Conservation (phyloP, 495 filamentous ascomycete genomes). For the Penicillium dipodomyicola region DNA sequence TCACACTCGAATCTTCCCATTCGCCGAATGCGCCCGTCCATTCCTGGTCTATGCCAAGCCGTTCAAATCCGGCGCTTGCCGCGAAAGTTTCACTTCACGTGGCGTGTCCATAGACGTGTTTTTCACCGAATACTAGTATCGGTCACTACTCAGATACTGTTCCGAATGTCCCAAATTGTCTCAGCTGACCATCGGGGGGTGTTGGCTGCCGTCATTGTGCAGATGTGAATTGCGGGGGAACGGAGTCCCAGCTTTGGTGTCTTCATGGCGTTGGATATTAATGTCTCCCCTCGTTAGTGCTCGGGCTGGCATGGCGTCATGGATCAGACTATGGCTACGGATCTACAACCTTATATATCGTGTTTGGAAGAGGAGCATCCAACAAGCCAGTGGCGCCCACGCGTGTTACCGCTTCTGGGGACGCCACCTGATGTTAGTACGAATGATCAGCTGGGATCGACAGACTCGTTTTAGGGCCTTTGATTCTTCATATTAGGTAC, state of each 20-base stretch:
- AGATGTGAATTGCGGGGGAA: constrained; percentile 7
- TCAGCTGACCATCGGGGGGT: constrained; percentile 5
- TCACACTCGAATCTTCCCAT: neutral
- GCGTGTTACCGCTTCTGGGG: neutral
- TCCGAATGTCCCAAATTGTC: neutral
- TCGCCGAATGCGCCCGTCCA: constrained; percentile 6
- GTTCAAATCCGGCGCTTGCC: neutral
- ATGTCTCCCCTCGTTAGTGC: neutral
- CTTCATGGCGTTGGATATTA: neutral
- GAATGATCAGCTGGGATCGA: neutral
- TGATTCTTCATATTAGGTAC: neutral
- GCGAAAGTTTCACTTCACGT: constrained; percentile 4
- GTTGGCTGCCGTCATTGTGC: constrained; percentile 14
- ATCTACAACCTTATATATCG: neutral
- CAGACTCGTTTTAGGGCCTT: neutral
- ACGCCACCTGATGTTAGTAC: neutral
- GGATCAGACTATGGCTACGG: neutral
- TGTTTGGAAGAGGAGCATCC: neutral
- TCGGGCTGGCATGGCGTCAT: neutral
- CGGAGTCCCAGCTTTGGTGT: neutral
- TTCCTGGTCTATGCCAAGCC: constrained; percentile 12
- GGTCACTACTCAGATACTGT: neutral
- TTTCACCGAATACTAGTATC: neutral
- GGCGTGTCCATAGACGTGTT: neutral
- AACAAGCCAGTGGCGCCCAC: neutral